Evolutionary conservation across 768 basidiomycete species (phyloP).

Genomic region (Podaxis mareebaensis): DNA sequence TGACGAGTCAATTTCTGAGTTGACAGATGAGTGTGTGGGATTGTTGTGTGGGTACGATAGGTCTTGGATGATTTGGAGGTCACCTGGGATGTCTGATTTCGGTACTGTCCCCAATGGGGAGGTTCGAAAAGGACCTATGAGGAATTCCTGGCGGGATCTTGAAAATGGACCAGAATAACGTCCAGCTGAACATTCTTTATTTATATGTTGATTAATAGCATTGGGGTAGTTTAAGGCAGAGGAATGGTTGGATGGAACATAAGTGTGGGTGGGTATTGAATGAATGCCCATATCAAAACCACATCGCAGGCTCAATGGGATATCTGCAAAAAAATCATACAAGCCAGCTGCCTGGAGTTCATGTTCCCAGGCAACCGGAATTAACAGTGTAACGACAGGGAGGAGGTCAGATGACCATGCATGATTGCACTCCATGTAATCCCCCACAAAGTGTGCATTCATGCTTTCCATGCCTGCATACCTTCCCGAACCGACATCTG

Average conservation of each 20-base stretch:
- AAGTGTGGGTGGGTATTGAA: conserved; percentile 8
- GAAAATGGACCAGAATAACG: conserved; percentile 23
- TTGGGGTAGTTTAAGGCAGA: conserved; percentile 20
- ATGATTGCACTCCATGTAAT: conserved; percentile 22
- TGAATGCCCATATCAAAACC: conserved; percentile 27
- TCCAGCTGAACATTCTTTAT: conserved; percentile 15
- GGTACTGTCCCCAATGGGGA: conserved; percentile 41
- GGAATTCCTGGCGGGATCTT: conserved; percentile 25
- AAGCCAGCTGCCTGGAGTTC: conserved; percentile 14
- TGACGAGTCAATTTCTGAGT: conserved; percentile 29
- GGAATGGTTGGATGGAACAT: conserved; percentile 24
- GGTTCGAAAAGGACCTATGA: conserved; percentile 42
- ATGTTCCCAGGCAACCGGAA: conserved; percentile 21
- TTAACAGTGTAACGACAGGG: conserved; percentile 25
- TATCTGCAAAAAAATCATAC: conserved; percentile 21
- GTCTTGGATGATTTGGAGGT: conserved; percentile 33
- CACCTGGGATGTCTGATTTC: conserved; percentile 26
- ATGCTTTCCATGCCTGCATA: no score
- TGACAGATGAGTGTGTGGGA: conserved; percentile 26
- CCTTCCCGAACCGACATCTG: no score
- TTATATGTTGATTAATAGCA: conserved; percentile 20
- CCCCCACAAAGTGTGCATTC: no score
- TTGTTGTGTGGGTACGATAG: conserved; percentile 29
- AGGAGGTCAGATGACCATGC: conserved; percentile 20
- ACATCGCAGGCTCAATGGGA: conserved; percentile 22